Percentiles rank a stretch among this genome's conserved stretches.
phyloP scores from a whole-genome alignment of 2,329 filamentous ascomycete species.

The Pseudogymnoascus sp. region DNA sequence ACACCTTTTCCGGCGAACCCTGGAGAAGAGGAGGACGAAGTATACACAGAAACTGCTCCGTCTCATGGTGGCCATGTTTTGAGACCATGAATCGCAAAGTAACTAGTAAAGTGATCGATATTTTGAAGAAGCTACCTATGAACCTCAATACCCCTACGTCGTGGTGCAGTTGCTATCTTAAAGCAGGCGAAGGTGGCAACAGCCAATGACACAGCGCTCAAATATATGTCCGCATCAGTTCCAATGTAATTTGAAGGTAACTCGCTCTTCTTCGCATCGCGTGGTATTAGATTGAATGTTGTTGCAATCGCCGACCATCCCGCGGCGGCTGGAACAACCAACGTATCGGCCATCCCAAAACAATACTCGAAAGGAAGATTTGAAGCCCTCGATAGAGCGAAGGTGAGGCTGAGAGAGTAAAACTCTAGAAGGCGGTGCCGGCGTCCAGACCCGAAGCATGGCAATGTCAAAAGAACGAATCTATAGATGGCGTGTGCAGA shows the following conservation, averaged over 20 bases:
- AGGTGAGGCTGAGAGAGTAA: slow-evolving; percentile 17
- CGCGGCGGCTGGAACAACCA: slow-evolving; percentile 15
- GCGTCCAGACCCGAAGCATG: slow-evolving; percentile 21
- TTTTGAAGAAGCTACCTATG: slow-evolving; percentile 12
- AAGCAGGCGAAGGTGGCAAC: slow-evolving; percentile 15
- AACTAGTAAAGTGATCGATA: slow-evolving; percentile 9
- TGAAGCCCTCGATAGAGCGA: slow-evolving; percentile 12
- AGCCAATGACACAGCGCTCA: slow-evolving; percentile 14
- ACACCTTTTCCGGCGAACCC: not conserved
- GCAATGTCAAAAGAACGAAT: slow-evolving; percentile 22
- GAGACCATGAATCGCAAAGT: not conserved
- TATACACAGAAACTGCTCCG: not conserved
- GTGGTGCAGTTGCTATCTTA: slow-evolving; percentile 13
- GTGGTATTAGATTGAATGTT: slow-evolving; percentile 15
- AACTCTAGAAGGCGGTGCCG: slow-evolving; percentile 22
- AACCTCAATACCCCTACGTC: not conserved
- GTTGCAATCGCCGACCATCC: slow-evolving; percentile 16
- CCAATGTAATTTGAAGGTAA: slow-evolving; percentile 13
- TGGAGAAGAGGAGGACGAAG: not conserved
- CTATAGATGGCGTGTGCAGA: slow-evolving; percentile 23
- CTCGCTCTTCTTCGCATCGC: slow-evolving; percentile 13
- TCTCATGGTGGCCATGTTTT: not conserved
- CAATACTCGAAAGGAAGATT: slow-evolving; percentile 16
- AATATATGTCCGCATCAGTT: slow-evolving; percentile 12
- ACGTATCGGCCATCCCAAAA: slow-evolving; percentile 17